phyloP scores from a whole-genome alignment of 768 basidiomycete species.

The Nidularia pulvinata region DNA sequence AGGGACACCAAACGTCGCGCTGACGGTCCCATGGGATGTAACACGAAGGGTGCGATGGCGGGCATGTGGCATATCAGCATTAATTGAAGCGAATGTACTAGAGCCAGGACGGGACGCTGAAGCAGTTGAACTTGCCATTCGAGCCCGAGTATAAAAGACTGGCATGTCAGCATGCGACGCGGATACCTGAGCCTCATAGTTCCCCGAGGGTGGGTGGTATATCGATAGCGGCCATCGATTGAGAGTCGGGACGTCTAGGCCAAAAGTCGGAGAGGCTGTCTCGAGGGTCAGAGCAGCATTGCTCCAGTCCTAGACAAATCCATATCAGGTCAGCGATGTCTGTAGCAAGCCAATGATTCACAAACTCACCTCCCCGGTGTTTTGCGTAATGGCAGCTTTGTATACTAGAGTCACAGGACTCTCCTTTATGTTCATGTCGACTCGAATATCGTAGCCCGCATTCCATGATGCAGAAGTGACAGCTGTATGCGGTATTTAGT shows the following conservation, averaged over 20 bases:
- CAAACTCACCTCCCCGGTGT: conserved; percentile 36
- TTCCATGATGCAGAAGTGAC: conserved; percentile 33
- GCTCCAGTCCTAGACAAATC: conserved; percentile 29
- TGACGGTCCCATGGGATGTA: conserved; percentile 29
- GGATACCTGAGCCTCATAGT: background rate
- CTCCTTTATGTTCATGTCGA: conserved; percentile 36
- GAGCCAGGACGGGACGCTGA: background rate
- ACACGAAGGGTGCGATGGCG: conserved; percentile 19
- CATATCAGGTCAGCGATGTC: background rate
- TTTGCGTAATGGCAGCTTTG: conserved; percentile 37
- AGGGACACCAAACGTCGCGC: conserved; percentile 38
- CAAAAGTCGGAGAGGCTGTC: conserved; percentile 40
- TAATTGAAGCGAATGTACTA: background rate
- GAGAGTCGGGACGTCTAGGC: conserved; percentile 30
- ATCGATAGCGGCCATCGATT: conserved; percentile 32
- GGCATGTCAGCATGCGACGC: background rate
- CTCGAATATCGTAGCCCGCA: conserved; percentile 39
- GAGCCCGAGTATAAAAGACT: no score
- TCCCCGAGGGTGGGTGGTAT: conserved; percentile 4
- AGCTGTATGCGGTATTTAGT: conserved; percentile 16
- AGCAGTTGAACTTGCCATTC: no score
- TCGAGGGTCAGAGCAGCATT: conserved; percentile 41
- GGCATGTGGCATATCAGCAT: background rate
- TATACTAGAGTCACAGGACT: conserved; percentile 34
- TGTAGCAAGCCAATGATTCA: background rate